These are phyloP conservation scores for Pyrenopolyporus hunteri DNA, from an alignment of 495 filamentous ascomycete genomes.

Conservation along the genomic window DNA sequence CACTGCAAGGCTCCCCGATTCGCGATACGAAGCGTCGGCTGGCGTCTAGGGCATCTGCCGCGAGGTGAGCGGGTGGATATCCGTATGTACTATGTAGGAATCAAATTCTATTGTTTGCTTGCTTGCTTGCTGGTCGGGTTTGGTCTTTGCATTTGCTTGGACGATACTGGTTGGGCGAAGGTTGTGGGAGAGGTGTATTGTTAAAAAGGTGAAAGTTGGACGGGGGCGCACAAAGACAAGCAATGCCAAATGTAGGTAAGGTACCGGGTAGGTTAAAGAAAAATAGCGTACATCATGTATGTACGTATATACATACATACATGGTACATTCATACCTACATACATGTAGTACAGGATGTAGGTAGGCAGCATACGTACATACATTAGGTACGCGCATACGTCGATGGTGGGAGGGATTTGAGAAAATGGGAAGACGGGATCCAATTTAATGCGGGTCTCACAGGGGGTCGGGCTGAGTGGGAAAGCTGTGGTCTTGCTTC, in stretches of 20 bases:
- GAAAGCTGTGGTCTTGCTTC: too few species aligned
- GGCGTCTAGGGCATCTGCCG: slow-evolving; percentile 22
- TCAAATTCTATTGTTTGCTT: too few species aligned
- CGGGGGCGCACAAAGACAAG: slow-evolving; percentile 6
- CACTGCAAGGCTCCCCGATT: slow-evolving; percentile 4
- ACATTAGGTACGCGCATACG: neutral
- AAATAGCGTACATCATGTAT: neutral
- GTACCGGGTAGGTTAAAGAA: neutral
- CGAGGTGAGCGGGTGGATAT: neutral
- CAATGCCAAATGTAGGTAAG: neutral
- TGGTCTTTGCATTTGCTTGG: slow-evolving; percentile 14
- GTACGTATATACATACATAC: too few species aligned
- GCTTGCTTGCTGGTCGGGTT: slow-evolving; percentile 8
- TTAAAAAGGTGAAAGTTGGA: slow-evolving; percentile 28
- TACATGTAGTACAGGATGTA: too few species aligned
- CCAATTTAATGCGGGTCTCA: slow-evolving; percentile 32
- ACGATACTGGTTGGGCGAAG: slow-evolving; percentile 9
- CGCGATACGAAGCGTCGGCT: slow-evolving; percentile 13
- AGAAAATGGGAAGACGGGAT: too few species aligned
- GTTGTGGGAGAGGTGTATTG: slow-evolving; percentile 22
- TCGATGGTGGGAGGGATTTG: slow-evolving; percentile 24
- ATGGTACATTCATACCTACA: too few species aligned
- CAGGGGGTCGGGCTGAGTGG: slow-evolving; percentile 14
- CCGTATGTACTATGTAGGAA: too few species aligned
- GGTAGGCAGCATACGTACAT: too few species aligned